phyloP scores from a whole-genome alignment of 2,329 filamentous ascomycete genomes.

The Leptodontidium sp. region DNA sequence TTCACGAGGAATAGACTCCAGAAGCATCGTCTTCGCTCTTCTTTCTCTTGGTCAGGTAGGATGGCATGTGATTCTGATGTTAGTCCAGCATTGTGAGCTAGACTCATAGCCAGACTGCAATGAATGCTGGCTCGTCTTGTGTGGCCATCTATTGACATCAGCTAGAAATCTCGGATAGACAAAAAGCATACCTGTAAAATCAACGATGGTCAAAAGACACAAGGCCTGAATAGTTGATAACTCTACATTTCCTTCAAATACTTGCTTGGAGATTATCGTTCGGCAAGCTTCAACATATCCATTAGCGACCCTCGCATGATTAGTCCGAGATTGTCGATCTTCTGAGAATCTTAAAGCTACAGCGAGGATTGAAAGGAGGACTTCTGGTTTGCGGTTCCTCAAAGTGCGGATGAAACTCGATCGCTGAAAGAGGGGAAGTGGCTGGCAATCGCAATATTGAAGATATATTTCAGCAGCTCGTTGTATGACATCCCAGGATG shows the following conservation, averaged over 20 bases:
- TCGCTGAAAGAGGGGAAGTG: constrained; percentile 56
- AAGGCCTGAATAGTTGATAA: constrained; percentile 52
- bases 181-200: constrained; percentile 48
- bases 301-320: constrained; percentile 43
- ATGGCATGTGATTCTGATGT: constrained; percentile 46
- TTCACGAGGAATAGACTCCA: constrained; percentile 48
- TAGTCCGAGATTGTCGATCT: constrained; percentile 38
- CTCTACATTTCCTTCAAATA: constrained; percentile 48
- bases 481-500: constrained; percentile 50
- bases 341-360: constrained; percentile 54
- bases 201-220: constrained; percentile 50
- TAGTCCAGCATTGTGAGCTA: constrained; percentile 55
- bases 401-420: constrained; percentile 52
- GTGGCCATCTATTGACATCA: constrained; percentile 51
- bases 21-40: constrained; percentile 47
- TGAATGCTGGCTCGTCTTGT: constrained; percentile 54
- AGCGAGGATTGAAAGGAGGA: constrained; percentile 50
- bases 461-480: constrained; percentile 54
- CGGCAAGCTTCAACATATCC: constrained; percentile 50
- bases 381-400: constrained; percentile 48
- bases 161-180: neutral
- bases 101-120: constrained; percentile 54
- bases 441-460: constrained; percentile 58
- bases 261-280: constrained; percentile 46
- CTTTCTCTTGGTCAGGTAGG: constrained; percentile 35